A percentile compares a stretch with the other conserved stretches of the same genome.
These are phyloP conservation scores for Cokeromyces recurvatus DNA, from an alignment of 371 early-diverging fungal species.

Conservation along the genomic window DNA sequence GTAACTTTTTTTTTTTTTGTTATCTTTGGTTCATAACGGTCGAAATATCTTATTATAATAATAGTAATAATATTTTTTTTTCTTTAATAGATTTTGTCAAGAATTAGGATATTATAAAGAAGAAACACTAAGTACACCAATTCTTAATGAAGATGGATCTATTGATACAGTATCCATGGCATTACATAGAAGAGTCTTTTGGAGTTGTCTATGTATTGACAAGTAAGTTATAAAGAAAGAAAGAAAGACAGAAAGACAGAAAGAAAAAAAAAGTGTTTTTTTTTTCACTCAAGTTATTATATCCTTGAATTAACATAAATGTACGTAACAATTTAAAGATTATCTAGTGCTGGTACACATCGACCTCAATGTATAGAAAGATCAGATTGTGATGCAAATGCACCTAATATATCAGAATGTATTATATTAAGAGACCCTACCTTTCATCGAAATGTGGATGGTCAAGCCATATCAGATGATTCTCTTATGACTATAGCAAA, in stretches of 20 bases:
- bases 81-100: slow-evolving; percentile 47
- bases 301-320: background rate
- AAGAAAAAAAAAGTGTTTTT: background rate
- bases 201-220: slow-evolving; percentile 53
- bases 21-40: no score
- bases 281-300: no score
- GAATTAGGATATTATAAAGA: slow-evolving; percentile 59
- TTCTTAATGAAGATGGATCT: slow-evolving; percentile 31
- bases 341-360: slow-evolving; percentile 47
- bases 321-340: no score
- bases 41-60: no score
- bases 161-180: slow-evolving; percentile 49
- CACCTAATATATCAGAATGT: slow-evolving; percentile 45
- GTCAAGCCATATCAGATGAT: slow-evolving; percentile 21
- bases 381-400: slow-evolving; percentile 46
- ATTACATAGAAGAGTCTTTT: slow-evolving; percentile 49
- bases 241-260: background rate
- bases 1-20: no score
- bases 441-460: slow-evolving; percentile 18
- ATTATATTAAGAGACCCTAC: slow-evolving; percentile 34
- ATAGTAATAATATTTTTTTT: no score
- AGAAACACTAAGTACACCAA: slow-evolving; percentile 34
- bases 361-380: slow-evolving; percentile 55
- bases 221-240: slow-evolving; percentile 16
- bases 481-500: slow-evolving; percentile 28